phyloP scores from a whole-genome alignment of 306 rosid genomes.

The Lagenaria siceraria region DNA sequence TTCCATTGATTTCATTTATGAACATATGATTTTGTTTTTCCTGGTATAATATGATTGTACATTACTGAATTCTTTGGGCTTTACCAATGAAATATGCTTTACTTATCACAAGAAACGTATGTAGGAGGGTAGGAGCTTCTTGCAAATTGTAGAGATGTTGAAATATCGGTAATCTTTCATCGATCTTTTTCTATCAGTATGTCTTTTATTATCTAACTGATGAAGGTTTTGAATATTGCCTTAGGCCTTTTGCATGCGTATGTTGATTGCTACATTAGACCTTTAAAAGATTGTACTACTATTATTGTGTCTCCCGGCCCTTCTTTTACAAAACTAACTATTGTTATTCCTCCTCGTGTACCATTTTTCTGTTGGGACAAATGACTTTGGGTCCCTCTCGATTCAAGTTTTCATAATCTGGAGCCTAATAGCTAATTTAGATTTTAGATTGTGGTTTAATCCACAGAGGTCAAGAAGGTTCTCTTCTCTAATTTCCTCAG shows the following conservation, averaged over 20 bases:
- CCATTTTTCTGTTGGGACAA: not conserved
- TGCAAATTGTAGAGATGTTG: not conserved
- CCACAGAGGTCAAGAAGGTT: not conserved
- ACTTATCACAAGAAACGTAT: not conserved
- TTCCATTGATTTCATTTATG: slow-evolving; percentile 15
- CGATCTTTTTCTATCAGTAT: not conserved
- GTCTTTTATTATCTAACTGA: not conserved
- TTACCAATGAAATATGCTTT: not conserved
- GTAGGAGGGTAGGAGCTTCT: not conserved
- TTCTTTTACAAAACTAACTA: not conserved
- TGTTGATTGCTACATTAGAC: not conserved
- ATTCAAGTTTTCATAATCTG: not conserved
- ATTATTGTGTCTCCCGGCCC: not conserved
- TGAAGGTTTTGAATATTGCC: not conserved
- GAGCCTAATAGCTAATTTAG: not conserved
- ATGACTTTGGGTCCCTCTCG: not conserved
- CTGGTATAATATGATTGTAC: not conserved
- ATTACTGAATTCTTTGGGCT: not conserved
- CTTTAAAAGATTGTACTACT: not conserved
- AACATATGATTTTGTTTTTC: not conserved
- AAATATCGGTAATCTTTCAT: not conserved
- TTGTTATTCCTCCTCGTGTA: not conserved
- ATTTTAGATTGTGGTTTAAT: not conserved
- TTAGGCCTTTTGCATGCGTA: not conserved
- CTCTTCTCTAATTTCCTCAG: not conserved